Conservation (phyloP, 768 basidiomycete genomes). For the Favolaschia claudopus region DNA sequence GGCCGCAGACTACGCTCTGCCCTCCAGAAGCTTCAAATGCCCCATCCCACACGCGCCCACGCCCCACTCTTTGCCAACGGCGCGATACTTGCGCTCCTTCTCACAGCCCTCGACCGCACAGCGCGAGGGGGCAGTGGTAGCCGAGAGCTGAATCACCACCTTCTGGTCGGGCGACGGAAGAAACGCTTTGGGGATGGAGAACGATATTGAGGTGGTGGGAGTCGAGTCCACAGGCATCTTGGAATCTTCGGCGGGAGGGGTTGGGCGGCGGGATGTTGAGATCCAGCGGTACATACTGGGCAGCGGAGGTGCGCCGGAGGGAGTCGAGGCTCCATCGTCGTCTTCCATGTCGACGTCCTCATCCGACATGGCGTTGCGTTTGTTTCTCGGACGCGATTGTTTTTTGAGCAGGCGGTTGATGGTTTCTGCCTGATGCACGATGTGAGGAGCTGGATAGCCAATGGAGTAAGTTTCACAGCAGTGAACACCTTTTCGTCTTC, state of each 20-base stretch:
- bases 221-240: background rate
- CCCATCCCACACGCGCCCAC: slow-evolving; percentile 55
- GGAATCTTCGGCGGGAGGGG: slow-evolving; percentile 3
- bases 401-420: slow-evolving; percentile 71
- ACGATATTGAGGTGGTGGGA: background rate
- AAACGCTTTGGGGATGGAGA: slow-evolving; percentile 22
- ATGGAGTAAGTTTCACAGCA: background rate
- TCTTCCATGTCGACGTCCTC: slow-evolving; percentile 40
- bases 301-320: slow-evolving; percentile 35
- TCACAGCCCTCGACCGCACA: slow-evolving; percentile 56
- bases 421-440: slow-evolving; percentile 55
- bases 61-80: slow-evolving; percentile 50
- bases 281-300: slow-evolving; percentile 61
- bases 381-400: slow-evolving; percentile 55
- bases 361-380: slow-evolving; percentile 48
- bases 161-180: background rate
- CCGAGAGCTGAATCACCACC: slow-evolving; percentile 11
- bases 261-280: slow-evolving; percentile 44
- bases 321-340: slow-evolving; percentile 31
- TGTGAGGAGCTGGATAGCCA: background rate
- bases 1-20: background rate
- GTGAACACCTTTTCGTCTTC: slow-evolving; percentile 62
- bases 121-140: background rate
- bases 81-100: slow-evolving; percentile 51
- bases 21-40: slow-evolving; percentile 53